These are phyloP conservation scores for Argentina anserina DNA, from an alignment of 306 rosid genomes.

Conservation along the genomic window DNA sequence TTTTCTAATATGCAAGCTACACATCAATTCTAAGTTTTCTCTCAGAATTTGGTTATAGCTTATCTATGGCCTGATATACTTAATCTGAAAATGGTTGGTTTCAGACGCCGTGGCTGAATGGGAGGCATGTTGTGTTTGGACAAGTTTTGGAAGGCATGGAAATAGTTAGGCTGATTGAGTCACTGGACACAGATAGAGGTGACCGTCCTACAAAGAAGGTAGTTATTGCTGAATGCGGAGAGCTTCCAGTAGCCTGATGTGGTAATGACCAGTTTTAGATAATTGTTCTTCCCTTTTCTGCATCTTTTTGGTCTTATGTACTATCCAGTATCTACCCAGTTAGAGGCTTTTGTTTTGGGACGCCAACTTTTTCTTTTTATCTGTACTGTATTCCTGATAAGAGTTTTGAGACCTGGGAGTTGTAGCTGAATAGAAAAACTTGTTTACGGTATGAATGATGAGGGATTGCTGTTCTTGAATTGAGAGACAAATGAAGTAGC, in stretches of 20 bases:
- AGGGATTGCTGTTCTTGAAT: no score
- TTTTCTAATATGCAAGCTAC: background rate
- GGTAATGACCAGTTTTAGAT: background rate
- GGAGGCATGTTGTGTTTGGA: conserved; percentile 95
- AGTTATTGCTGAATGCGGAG: conserved; percentile 71
- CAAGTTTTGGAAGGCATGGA: conserved; percentile 98
- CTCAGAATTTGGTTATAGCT: background rate
- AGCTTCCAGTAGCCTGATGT: conserved; percentile 71
- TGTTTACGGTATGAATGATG: background rate
- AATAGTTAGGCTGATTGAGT: conserved; percentile 67
- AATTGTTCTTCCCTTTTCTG: background rate
- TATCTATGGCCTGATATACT: background rate
- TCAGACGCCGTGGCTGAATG: conserved; percentile 95
- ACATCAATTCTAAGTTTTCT: background rate
- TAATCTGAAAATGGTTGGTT: conserved; percentile 18
- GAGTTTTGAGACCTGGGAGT: conserved; percentile 4
- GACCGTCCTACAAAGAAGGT: conserved; percentile 95
- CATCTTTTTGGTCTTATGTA: conserved; percentile 15
- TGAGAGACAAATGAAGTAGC: background rate
- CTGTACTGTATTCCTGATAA: background rate
- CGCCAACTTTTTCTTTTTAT: conserved; percentile 1
- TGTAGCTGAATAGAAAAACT: background rate
- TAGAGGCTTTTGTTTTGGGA: conserved; percentile 14
- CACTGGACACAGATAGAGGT: conserved; percentile 86
- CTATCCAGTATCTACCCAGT: conserved; percentile 16